Evolutionary conservation across 1,284 basidiomycete species (phyloP).

Genomic region (Butyriboletus appendiculatus): DNA sequence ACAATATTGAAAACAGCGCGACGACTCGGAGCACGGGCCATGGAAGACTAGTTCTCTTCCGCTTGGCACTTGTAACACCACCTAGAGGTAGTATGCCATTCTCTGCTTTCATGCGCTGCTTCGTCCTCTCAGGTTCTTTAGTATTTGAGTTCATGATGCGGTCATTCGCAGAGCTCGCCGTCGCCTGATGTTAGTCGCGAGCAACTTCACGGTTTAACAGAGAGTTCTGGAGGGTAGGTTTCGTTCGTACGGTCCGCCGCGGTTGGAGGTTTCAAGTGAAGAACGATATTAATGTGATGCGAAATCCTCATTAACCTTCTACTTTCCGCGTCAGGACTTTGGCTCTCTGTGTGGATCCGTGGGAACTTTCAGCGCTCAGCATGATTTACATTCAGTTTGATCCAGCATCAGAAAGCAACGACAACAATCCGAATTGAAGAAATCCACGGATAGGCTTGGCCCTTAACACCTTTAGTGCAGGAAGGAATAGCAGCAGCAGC

Average conservation of each 20-base stretch:
- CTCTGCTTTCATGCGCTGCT: not conserved
- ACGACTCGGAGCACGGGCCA: slow-evolving; percentile 16
- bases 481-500: not conserved
- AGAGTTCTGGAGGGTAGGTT: not conserved
- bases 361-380: no score
- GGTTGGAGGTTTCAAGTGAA: not conserved
- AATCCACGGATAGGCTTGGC: no score
- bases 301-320: not conserved
- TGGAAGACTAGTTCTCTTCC: slow-evolving; percentile 5
- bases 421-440: no score
- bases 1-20: slow-evolving; percentile 22
- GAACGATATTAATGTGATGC: not conserved
- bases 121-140: not conserved
- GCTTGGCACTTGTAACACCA: not conserved
- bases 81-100: slow-evolving; percentile 3
- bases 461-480: not conserved
- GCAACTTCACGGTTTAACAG: not conserved
- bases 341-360: not conserved
- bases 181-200: not conserved
- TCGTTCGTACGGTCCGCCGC: not conserved
- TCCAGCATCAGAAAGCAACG: no score
- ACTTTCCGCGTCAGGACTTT: no score
- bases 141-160: slow-evolving; percentile 6
- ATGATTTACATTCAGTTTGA: no score
- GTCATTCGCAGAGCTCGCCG: not conserved